Evolutionary conservation across 1,284 basidiomycete genomes (phyloP), one percentile per base, ranked within the genome.

Genomic region (Cystobasidium pallidum): DNA sequence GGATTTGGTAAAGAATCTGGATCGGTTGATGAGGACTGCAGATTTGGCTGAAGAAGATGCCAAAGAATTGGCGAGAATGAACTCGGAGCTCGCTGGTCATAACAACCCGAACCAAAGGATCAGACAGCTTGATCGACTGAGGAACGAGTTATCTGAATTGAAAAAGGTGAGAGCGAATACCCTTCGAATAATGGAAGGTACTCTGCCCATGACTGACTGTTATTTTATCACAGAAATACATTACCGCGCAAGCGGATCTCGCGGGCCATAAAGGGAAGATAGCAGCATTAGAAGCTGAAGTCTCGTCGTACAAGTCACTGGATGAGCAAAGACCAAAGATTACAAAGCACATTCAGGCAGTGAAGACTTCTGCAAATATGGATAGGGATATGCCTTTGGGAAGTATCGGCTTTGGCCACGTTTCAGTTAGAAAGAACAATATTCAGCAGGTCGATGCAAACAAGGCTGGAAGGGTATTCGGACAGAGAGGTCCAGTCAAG

Each of bases 1-100:
- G 3, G 67, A 70, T 32, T 47, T 70, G 15, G 17, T 61, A 19
- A 70, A 41, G 26, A 41, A 55, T 15, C 32, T 70, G 21, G 67
- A 70, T 36, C 49, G 67, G 8, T 30, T 70, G 11, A 61, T 62
- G 67, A 39, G 67, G 24, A 70, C 67, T 11, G 55, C 67, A 19
- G 59, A 70, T 34, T 41, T 73, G 36, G 72, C 72, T 3, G 66
- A 73, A 36, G 66, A 63, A 17, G 72, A 73, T 55, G 72, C 59
- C 6, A 54, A 58, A 21, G 32, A 68, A 32, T 49, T 73, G 21
- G 67, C 72, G 0, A 36, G 59, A 17, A 59, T 73, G 52, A 73
- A 73, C 43, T 66, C 72, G 1, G 32, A 63, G n/a, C 59, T 73
- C 1, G 51, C 62, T 26, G 72, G 72, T 17, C 72, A 73, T 36